These are phyloP conservation scores for Bisporella sp. DNA, from an alignment of 2,329 filamentous ascomycete species.

Conservation along the genomic window DNA sequence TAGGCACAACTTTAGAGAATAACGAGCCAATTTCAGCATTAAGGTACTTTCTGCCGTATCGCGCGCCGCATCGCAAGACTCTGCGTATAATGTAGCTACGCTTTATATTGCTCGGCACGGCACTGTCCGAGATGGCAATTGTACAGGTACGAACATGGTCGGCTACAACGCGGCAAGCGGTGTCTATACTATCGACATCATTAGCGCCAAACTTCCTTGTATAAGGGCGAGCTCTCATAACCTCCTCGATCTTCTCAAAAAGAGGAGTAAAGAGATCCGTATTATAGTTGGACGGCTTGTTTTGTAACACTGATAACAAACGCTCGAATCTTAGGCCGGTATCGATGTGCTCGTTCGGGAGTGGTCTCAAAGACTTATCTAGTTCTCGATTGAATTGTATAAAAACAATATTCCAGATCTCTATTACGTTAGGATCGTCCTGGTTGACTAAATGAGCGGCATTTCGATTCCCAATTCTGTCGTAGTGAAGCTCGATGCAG, in stretches of 20 bases:
- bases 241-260: conserved; percentile 76
- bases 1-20: conserved; percentile 89
- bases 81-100: conserved; percentile 92
- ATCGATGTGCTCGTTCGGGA: conserved; percentile 93
- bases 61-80: conserved; percentile 81
- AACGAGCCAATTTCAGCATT: conserved; percentile 89
- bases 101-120: conserved; percentile 87
- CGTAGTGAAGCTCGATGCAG: conserved; percentile 95
- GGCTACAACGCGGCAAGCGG: conserved; percentile 90
- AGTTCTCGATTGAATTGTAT: conserved; percentile 95
- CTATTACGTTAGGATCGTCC: conserved; percentile 93
- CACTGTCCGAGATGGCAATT: conserved; percentile 92
- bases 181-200: conserved; percentile 86
- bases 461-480: conserved; percentile 87
- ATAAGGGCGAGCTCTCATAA: conserved; percentile 79
- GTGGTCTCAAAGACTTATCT: conserved; percentile 72
- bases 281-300: conserved; percentile 91
- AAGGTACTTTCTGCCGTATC: conserved; percentile 95
- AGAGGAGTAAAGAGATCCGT: conserved; percentile 93
- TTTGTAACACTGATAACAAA: conserved; percentile 83
- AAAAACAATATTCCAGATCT: conserved; percentile 99
- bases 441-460: conserved; percentile 85
- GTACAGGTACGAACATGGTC: conserved; percentile 88
- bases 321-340: conserved; percentile 97
- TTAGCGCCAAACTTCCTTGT: conserved; percentile 86